Percentiles rank a stretch among this genome's conserved stretches.
phyloP scores from a whole-genome alignment of 768 basidiomycete genomes.

The Suillus brevipes region DNA sequence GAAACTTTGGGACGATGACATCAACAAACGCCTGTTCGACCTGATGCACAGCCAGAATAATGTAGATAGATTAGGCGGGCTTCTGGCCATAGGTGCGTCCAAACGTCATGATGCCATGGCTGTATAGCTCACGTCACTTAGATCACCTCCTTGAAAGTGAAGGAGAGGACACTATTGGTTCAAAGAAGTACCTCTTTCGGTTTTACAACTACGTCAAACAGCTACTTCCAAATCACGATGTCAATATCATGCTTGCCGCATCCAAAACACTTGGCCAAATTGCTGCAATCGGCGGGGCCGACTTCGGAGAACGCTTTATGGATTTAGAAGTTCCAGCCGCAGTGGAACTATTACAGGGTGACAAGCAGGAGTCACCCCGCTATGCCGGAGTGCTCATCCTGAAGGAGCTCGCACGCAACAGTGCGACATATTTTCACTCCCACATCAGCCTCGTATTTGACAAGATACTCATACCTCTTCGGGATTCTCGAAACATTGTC shows the following conservation, averaged over 20 bases:
- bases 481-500: constrained; percentile 88
- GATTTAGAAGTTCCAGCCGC: constrained; percentile 85
- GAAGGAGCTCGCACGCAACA: constrained; percentile 90
- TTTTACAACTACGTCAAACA: constrained; percentile 93
- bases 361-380: constrained; percentile 74
- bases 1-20: constrained; percentile 84
- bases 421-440: constrained; percentile 82
- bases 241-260: constrained; percentile 91
- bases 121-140: constrained; percentile 21
- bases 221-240: constrained; percentile 86
- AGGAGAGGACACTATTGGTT: constrained; percentile 78
- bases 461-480: constrained; percentile 86
- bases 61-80: constrained; percentile 80
- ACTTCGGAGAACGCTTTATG: constrained; percentile 88
- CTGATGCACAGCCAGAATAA: constrained; percentile 80
- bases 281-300: constrained; percentile 76
- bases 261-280: constrained; percentile 92
- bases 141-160: constrained; percentile 79
- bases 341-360: constrained; percentile 75
- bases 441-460: constrained; percentile 88
- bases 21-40: constrained; percentile 77
- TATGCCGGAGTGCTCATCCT: constrained; percentile 94
- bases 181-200: constrained; percentile 77
- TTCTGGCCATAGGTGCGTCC: constrained; percentile 79
- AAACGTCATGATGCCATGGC: constrained; percentile 1